Base-by-base conservation (phyloP, 2,329 filamentous ascomycete genomes). In the Hymenotorrendiella dingleyae region DNA sequence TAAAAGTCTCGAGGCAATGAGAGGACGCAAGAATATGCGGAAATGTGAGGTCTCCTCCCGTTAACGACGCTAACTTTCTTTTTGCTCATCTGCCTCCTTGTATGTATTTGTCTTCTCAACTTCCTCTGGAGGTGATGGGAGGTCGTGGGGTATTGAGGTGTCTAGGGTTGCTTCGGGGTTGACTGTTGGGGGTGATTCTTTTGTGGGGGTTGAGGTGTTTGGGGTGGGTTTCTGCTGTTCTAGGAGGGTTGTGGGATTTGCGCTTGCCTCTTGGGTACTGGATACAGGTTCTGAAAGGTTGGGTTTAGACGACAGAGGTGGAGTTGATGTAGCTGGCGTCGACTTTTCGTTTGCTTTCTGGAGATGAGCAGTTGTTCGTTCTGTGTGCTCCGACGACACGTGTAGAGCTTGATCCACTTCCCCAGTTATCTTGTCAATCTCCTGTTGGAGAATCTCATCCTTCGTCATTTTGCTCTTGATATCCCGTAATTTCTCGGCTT, bases 381-480 rank as follows among this genome's bases (percentile, higher is more conserved):
- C 40, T 7, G 50, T 43, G 37, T 63, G 62, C 26, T 59, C 56
- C 21, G 56, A 52, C 2, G 54, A 58, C 10, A 61, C n/a, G 22
- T 59, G 60, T 38, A 64, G 44, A 3, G 56, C 48, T 10, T 49
- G 43, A 42, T 64, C 62, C 4, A 67, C 60, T 33, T 64, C 62
- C 14, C 48, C 52, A 3, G 65, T 63, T 28, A 67, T 46, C 41
- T 56, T 61, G 20, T 54, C 51, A 21, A 67, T 58, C 46, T 68
- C 64, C 14, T 56, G 58, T 24, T 63, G 56, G 7, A 67, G 42
- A 9, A 50, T 21, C 40, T 83, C 76, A 49, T 83, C 78, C 33
- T 68, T 69, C 12, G 60, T 50, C 49, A 58, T 52, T 2, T 36
- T 48, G 6, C 43, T 27, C 21, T 47, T 46, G 9, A 49, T 30